phyloP scores from a whole-genome alignment of 352 stramenopile genomes.

The Phytophthora lateralis region DNA sequence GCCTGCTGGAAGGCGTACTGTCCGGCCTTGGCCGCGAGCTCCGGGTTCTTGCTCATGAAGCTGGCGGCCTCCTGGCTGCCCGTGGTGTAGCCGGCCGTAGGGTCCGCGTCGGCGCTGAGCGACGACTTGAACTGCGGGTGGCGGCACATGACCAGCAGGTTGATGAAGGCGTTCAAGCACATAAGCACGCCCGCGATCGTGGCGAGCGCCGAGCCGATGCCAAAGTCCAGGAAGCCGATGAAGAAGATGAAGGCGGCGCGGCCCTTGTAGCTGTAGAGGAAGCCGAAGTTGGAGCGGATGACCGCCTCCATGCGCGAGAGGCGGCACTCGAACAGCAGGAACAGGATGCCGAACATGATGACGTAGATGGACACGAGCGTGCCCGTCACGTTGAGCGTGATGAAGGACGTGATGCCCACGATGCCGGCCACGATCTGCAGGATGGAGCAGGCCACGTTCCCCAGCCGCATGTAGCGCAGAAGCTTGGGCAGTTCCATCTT shows the following conservation, averaged over 20 bases:
- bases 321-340: constrained; percentile 88
- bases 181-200: constrained; percentile 80
- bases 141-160: constrained; percentile 87
- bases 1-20: constrained; percentile 78
- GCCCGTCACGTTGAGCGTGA: constrained; percentile 91
- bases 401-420: constrained; percentile 85
- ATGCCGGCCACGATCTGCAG: constrained; percentile 84
- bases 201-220: constrained; percentile 82
- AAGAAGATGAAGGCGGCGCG: constrained; percentile 90
- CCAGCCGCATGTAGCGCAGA: constrained; percentile 84
- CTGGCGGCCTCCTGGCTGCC: constrained; percentile 80
- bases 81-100: constrained; percentile 79
- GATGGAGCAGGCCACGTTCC: constrained; percentile 85
- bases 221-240: constrained; percentile 89
- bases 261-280: constrained; percentile 89
- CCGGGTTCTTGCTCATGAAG: constrained; percentile 86
- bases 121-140: constrained; percentile 87
- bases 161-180: constrained; percentile 88
- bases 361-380: constrained; percentile 90
- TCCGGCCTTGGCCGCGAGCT: constrained; percentile 73
- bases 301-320: constrained; percentile 84
- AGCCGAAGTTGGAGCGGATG: constrained; percentile 88
- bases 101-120: constrained; percentile 74
- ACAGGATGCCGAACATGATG: constrained; percentile 89
- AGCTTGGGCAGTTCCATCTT: constrained; percentile 91